These are phyloP conservation scores for Botrytis deweyae DNA, from an alignment of 2,329 filamentous ascomycete genomes.

Conservation along the genomic window DNA sequence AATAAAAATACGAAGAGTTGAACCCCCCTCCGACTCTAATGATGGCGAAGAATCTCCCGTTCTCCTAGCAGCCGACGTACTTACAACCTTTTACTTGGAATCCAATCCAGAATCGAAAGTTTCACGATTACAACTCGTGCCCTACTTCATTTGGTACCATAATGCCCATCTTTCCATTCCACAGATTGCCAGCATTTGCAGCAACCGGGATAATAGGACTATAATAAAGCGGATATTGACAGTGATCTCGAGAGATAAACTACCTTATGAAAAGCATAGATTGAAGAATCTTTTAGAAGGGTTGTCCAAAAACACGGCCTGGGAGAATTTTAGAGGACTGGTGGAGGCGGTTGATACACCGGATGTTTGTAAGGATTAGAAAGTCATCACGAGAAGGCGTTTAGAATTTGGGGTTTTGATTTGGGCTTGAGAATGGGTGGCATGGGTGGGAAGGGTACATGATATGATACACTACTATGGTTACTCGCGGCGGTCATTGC, in stretches of 20 bases:
- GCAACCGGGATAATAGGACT: slow-evolving; percentile 55
- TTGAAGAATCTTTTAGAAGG: slow-evolving; percentile 46
- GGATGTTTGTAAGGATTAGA: not conserved
- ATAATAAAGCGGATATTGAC: slow-evolving; percentile 60
- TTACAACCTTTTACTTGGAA: slow-evolving; percentile 28
- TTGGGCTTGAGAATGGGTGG: not conserved
- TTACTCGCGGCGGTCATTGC: not conserved
- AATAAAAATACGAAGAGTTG: not conserved
- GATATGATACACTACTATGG: slow-evolving; percentile 13
- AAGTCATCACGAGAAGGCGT: not conserved
- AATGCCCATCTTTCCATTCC: slow-evolving; percentile 50
- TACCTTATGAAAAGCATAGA: slow-evolving; percentile 50
- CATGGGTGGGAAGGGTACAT: not conserved
- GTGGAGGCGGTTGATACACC: slow-evolving; percentile 1
- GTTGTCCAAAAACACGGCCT: slow-evolving; percentile 6
- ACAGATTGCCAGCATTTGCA: slow-evolving; percentile 51
- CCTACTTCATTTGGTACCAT: slow-evolving; percentile 64
- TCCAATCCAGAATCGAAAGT: slow-evolving; percentile 25
- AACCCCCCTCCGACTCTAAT: not conserved
- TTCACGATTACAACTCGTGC: slow-evolving; percentile 46
- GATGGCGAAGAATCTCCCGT: slow-evolving; percentile 20
- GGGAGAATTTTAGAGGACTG: slow-evolving; percentile 17
- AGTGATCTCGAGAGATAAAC: slow-evolving; percentile 50
- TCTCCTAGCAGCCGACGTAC: slow-evolving; percentile 33
- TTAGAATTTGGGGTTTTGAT: not conserved